A percentile compares a stretch with the other conserved stretches of the same genome.
Evolutionary conservation across 2,329 filamentous ascomycete species (phyloP).

Genomic region (Shiraia sp.): DNA sequence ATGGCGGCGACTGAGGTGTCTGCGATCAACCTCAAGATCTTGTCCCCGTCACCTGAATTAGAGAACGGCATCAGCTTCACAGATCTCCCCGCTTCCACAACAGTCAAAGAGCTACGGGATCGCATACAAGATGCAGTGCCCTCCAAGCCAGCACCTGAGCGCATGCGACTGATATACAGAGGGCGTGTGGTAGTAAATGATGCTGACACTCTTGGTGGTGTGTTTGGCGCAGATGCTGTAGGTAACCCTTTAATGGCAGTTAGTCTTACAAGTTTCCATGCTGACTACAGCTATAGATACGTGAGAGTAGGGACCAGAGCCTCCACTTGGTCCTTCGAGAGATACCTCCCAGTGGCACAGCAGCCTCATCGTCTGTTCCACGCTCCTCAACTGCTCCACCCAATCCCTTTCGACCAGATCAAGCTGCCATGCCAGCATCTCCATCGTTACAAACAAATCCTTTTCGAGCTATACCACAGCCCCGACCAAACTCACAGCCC

Average conservation of each 20-base stretch:
- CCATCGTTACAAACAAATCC: constrained; percentile 35
- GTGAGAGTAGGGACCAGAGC: constrained; percentile 41
- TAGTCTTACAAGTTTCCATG: too few species aligned
- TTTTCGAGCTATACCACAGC: constrained; percentile 31
- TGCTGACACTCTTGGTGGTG: constrained; percentile 51
- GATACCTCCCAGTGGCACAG: constrained; percentile 15
- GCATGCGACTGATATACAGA: constrained; percentile 62
- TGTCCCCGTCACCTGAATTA: constrained; percentile 46
- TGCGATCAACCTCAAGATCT: constrained; percentile 43
- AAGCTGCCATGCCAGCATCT: constrained; percentile 16
- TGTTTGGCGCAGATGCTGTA: constrained; percentile 58
- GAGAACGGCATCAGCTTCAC: constrained; percentile 38
- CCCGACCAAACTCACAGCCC: constrained; percentile 36
- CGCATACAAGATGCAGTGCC: constrained; percentile 56
- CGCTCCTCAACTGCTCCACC: constrained; percentile 45
- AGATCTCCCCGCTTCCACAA: constrained; percentile 44
- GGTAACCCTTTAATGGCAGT: constrained; percentile 22
- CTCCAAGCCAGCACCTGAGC: constrained; percentile 38
- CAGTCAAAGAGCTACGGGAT: constrained; percentile 57
- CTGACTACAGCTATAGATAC: constrained; percentile 35
- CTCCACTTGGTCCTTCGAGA: constrained; percentile 46
- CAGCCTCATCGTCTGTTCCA: constrained; percentile 22
- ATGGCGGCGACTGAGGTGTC: constrained; percentile 31
- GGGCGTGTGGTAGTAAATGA: constrained; percentile 58
- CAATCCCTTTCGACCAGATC: constrained; percentile 34